Evolutionary conservation across 352 stramenopile genomes (phyloP), one percentile per base, ranked within the genome.

Genomic region (Globisporangium iwayamae): DNA sequence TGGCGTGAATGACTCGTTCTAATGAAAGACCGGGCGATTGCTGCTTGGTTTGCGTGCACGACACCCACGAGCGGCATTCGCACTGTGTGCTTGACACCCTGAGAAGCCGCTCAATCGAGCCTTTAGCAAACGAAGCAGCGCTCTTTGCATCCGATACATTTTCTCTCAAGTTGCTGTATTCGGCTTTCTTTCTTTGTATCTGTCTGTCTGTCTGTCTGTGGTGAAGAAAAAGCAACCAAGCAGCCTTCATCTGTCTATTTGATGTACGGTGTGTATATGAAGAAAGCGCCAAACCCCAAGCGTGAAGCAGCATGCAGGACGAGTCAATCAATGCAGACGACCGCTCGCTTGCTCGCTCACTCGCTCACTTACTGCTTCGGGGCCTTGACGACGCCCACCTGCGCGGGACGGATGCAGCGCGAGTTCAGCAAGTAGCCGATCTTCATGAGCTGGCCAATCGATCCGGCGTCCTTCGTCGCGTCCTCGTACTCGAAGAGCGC

Each of bases 401-500:
- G 95, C 8, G 97, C 97, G 5, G 97, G 93, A 65, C 97, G 90
- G 38, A 99, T 87, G 52, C 98, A 94, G 54, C 97, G 87, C 60
- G 93, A 83, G 79, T 99, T 98, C 58, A 99, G 82, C 69, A 89
- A 83, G 80, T 99, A 99, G 60, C 97, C 97, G 3, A 74, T 73
- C 83, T 99, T 98, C 79, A 99, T 93, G 54, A 99, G 83, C 83
- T 99, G 96, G 39, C 96, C 97, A 59, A 99, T 82, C 30, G 87
- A 97, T 28, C 94, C 95, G 20, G 89, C 68, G 46, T 94, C 85
- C 69, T 96, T 92, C 38, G 83, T 71, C 2, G 84, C 64, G 83
- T 99, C 96, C 18, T 90, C 81, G 77, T 98, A 99, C 83, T 99
- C 91, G 75, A 99, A 99, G 43, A 99, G 80, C 34, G 97, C 97